Base-by-base conservation (phyloP, 1,284 basidiomycete species). In the Cryptococcus sp. region DNA sequence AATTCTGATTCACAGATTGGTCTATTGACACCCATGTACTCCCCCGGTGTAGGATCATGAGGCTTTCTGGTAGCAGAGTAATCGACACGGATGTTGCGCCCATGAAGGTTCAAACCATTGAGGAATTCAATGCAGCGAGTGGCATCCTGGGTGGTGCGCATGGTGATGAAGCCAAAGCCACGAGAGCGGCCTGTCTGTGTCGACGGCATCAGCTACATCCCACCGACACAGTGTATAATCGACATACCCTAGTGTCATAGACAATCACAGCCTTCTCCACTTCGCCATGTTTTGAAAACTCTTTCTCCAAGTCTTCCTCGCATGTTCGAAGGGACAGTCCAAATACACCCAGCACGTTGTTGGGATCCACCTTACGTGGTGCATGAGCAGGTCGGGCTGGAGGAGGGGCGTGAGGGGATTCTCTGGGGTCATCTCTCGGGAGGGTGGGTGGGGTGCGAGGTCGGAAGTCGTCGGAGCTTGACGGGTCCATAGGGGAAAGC, bases 241-340 rank as follows among this genome's bases (percentile, higher is more conserved):
- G 45, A 73, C 91, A 71, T 72, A 96, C 93, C 71, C 94, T 82
- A 77, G 97, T 93, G 78, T 98, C 95, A 75, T 98, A 98, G n/a
- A 98, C 95, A 65, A 98, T 92, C 52, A 89, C 89, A 38, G 94
- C 92, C 78, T 98, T 98, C 70, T 95, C 91, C 50, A 98, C 94
- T 28, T 86, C 83, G 20, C 93, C 94, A 66, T 87, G 89, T 46
- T 88, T 83, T 66, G 81, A 84, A 69, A 98, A 98, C 76, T 97
- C 93, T 62, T 95, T 88, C 68, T 97, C 90, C 48, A 98, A 81
- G 74, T 98, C 95, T 44, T 88, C 85, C 75, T 98, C 96, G 57
- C 86, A 84, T 3, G 95, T 98, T 57, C 94, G 85, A 59, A 98
- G 95, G 65, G 91, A 94, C 45, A 98, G 81, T 15, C 95, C 96